These are phyloP conservation scores for Typha latifolia DNA, from an alignment of 176 grass and related monocot genomes.

Conservation along the genomic window DNA sequence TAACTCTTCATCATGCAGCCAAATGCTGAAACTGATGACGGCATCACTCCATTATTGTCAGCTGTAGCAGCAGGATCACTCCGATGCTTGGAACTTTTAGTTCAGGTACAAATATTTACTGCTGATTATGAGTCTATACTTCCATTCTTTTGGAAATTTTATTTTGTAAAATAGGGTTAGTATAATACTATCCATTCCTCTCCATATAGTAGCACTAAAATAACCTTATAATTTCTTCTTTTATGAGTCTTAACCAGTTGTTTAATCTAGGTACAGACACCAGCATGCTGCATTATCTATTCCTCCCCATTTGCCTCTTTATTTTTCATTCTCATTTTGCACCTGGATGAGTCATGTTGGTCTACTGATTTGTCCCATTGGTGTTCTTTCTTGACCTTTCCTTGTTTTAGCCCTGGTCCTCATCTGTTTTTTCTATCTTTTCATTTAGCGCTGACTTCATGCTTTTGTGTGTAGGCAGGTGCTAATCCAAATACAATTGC, in stretches of 20 bases:
- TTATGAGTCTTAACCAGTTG: too few relatives aligned
- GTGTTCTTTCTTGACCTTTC: background rate
- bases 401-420: background rate
- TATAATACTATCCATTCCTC: background rate
- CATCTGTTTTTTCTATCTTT: conserved; percentile 2
- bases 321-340: background rate
- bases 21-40: conserved; percentile 74
- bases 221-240: too few relatives aligned
- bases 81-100: conserved; percentile 69
- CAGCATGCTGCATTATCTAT: too few relatives aligned
- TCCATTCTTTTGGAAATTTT: conserved; percentile 1
- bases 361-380: background rate
- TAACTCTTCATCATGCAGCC: conserved; percentile 29
- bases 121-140: background rate
- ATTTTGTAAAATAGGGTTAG: background rate
- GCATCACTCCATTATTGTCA: conserved; percentile 72
- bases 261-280: background rate
- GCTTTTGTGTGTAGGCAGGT: conserved; percentile 44
- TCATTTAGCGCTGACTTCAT: conserved; percentile 2
- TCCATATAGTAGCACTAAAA: too few relatives aligned
- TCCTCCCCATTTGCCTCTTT: background rate
- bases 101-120: conserved; percentile 40
- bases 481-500: conserved; percentile 73
- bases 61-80: conserved; percentile 77
- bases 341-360: background rate